A percentile compares a stretch with the other conserved stretches of the same genome.
Evolutionary conservation across 495 filamentous ascomycete genomes (phyloP).

Genomic region (Hypoxylon fragiforme): DNA sequence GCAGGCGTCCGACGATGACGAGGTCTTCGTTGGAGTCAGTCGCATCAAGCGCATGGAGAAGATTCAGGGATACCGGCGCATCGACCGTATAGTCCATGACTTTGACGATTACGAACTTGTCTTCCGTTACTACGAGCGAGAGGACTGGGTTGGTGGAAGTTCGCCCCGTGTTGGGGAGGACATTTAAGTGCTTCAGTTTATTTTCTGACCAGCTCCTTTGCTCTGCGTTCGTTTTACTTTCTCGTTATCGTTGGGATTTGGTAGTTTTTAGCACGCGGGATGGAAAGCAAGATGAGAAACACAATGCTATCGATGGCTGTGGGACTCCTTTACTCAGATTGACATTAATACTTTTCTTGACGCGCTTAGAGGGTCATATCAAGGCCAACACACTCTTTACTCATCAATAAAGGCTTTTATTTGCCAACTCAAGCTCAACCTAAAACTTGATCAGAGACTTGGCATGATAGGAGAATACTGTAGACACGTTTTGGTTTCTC

Average conservation of each 20-base stretch:
- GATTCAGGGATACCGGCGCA: conserved; percentile 83
- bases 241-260: conserved; percentile 7
- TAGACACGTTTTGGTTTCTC: too few species aligned
- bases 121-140: conserved; percentile 93
- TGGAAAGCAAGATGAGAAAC: background rate
- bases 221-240: conserved; percentile 11
- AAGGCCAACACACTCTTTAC: conserved; percentile 4
- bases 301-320: background rate
- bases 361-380: conserved; percentile 1
- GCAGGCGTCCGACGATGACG: conserved; percentile 49
- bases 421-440: background rate
- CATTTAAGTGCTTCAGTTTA: conserved; percentile 14
- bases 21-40: conserved; percentile 39
- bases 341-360: background rate
- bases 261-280: conserved; percentile 4
- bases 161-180: conserved; percentile 68
- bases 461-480: too few species aligned
- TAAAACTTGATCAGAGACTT: too few species aligned
- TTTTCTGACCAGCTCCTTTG: background rate
- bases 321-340: conserved; percentile 8
- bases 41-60: conserved; percentile 74
- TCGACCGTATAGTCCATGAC: conserved; percentile 96
- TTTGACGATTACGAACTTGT: conserved; percentile 97
- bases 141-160: conserved; percentile 82
- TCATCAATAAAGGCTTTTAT: conserved; percentile 17